A percentile compares a stretch with the other conserved stretches of the same genome.
Evolutionary conservation across 441 rosid species (phyloP).

Genomic region (Erysimum cheiri): DNA sequence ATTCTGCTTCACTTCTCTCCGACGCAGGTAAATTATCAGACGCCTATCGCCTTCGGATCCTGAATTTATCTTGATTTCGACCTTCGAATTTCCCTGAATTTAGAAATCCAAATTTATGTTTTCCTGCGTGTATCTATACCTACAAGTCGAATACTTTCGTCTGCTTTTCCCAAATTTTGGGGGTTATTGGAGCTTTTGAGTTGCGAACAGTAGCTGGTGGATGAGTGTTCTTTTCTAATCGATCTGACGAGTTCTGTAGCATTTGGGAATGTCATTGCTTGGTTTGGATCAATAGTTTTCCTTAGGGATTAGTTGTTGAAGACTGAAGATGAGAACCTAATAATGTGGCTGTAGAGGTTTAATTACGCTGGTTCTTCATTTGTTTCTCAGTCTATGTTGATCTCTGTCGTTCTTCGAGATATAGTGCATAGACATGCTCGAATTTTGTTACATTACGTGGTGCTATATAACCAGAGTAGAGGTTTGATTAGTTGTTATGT

Average conservation of each 20-base stretch:
- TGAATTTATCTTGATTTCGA: background rate
- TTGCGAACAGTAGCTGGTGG: slow-evolving; percentile 1
- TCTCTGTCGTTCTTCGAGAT: background rate
- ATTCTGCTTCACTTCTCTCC: slow-evolving; percentile 57
- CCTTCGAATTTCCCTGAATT: slow-evolving; percentile 1
- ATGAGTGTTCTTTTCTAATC: background rate
- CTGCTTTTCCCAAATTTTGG: background rate
- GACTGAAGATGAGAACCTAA: background rate
- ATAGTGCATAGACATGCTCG: background rate
- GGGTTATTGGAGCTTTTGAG: background rate
- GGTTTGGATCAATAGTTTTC: background rate
- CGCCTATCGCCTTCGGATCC: background rate
- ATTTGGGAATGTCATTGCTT: background rate
- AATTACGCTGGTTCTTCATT: background rate
- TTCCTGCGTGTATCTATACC: background rate
- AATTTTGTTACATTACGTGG: background rate
- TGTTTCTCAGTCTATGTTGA: background rate
- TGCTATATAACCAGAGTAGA: background rate
- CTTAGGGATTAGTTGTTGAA: slow-evolving; percentile 1
- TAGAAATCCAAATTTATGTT: background rate
- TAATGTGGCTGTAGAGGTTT: background rate
- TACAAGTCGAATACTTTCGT: background rate
- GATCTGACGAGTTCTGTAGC: slow-evolving; percentile 14
- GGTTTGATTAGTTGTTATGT: slow-evolving; percentile 14
- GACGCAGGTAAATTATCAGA: slow-evolving; percentile 59